These are phyloP conservation scores for Luffa acutangula DNA, from an alignment of 306 rosid genomes.

Conservation along the genomic window DNA sequence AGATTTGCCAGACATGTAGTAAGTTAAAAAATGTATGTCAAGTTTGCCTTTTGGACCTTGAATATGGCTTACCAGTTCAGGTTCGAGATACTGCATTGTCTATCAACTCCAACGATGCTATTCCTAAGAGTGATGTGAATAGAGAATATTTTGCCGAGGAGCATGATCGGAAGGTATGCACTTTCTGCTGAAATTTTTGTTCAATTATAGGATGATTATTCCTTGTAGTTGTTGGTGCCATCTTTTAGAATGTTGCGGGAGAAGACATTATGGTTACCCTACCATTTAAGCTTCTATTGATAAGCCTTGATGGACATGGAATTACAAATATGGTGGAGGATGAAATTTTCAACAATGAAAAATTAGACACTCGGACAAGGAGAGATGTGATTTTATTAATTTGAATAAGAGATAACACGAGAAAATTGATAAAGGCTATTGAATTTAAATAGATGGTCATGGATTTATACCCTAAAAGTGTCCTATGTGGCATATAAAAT, in stretches of 20 bases:
- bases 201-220: background rate
- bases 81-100: slow-evolving; percentile 81
- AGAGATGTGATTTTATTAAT: background rate
- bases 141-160: slow-evolving; percentile 92
- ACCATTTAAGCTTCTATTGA: background rate
- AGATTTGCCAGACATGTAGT: slow-evolving; percentile 92
- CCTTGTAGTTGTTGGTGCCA: background rate
- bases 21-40: slow-evolving; percentile 88
- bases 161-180: slow-evolving; percentile 73
- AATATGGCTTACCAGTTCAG: slow-evolving; percentile 87
- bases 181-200: background rate
- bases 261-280: background rate
- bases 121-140: slow-evolving; percentile 90
- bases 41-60: slow-evolving; percentile 89
- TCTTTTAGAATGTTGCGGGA: background rate
- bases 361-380: background rate
- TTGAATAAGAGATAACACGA: background rate
- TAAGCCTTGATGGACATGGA: background rate
- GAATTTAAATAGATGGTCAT: background rate
- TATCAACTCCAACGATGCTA: slow-evolving; percentile 63
- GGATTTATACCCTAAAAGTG: background rate
- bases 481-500: background rate
- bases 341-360: background rate
- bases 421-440: background rate
- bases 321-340: background rate